Base-by-base conservation (phyloP, 2,329 filamentous ascomycete species). In the Xylaria sp. region DNA sequence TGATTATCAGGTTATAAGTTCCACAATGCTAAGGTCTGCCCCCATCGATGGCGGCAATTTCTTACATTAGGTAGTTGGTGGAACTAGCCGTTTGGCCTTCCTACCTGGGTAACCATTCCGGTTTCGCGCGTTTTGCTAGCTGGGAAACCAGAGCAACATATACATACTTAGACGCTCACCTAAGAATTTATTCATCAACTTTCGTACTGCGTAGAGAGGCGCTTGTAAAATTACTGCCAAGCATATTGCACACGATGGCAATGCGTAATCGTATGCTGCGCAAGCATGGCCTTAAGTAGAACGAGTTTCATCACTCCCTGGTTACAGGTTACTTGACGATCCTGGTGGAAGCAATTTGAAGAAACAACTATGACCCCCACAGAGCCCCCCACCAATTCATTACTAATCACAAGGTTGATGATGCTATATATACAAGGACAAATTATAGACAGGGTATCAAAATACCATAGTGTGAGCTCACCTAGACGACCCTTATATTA, bases 1-100 rank as follows among this genome's bases (percentile, higher is more conserved):
- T 15, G 53, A 39, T 58, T 42, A 51, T 38, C 45, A 51, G 61
- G 61, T 58, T 58, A 33, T 39, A 22, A 53, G 53, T 44, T 63
- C 44, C 45, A 31, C 61, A 27, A 36, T 31, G 45, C 27, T 25
- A 51, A 63, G 25, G 15, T 17, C 29, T 61, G 22, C 25, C 29
- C n/a, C 44, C 33, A 27, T 55, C 36, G 15, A 29, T 22, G 15
- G 36, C 25, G 36, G 22, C 22, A 29, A 38, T 53, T n/a, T 38
- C n/a, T 25, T 53, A 38, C 31, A 53, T 6, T 29, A 42, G 4
- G 22, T n/a, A 36, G 33, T 36, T 39, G 31, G 20, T 55, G 22
- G 36, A 42, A 27, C 53, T 27, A 5, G 13, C 10, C 2, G 33
- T 7, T 33, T 55, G 36, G 36, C 25, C 36, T 55, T 42, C 22